These are phyloP conservation scores for Raffaelea arxii DNA, from an alignment of 2,329 filamentous ascomycete genomes.

Conservation along the genomic window DNA sequence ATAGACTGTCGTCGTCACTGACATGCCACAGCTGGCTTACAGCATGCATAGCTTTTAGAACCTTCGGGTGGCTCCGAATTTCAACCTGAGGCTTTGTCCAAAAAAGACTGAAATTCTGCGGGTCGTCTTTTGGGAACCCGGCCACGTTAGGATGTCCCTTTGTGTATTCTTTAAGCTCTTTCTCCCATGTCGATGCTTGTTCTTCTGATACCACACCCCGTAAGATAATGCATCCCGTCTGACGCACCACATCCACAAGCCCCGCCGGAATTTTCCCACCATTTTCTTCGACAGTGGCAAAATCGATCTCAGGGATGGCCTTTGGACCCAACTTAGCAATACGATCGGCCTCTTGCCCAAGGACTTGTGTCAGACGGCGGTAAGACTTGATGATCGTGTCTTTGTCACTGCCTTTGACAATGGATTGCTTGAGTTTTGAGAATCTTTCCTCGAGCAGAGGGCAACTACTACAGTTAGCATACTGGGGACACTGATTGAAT, in stretches of 20 bases:
- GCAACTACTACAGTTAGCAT: too few relatives aligned
- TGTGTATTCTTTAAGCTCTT: slow-evolving; percentile 13
- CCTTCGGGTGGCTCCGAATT: slow-evolving; percentile 8
- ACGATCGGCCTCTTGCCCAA: too few relatives aligned
- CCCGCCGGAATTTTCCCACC: slow-evolving; percentile 8
- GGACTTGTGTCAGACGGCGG: too few relatives aligned
- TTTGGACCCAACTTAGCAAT: too few relatives aligned
- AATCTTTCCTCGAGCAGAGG: too few relatives aligned
- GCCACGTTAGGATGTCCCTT: slow-evolving; percentile 12
- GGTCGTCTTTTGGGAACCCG: slow-evolving; percentile 8
- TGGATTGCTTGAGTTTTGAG: too few relatives aligned
- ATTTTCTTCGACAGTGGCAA: slow-evolving; percentile 8
- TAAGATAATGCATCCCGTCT: slow-evolving; percentile 14
- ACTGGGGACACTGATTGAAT: too few relatives aligned
- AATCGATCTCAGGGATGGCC: slow-evolving; percentile 12
- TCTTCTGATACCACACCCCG: slow-evolving; percentile 15
- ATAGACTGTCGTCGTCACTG: neutral
- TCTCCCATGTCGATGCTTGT: slow-evolving; percentile 14
- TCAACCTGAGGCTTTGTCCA: slow-evolving; percentile 6
- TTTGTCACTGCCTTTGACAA: too few relatives aligned
- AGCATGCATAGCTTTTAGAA: slow-evolving; percentile 11
- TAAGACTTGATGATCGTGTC: too few relatives aligned
- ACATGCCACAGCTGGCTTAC: slow-evolving; percentile 7
- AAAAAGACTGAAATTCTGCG: slow-evolving; percentile 6
- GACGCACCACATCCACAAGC: slow-evolving; percentile 11